Base-by-base conservation (phyloP, 768 basidiomycete species). In the Omphalotus guepiniiformis region DNA sequence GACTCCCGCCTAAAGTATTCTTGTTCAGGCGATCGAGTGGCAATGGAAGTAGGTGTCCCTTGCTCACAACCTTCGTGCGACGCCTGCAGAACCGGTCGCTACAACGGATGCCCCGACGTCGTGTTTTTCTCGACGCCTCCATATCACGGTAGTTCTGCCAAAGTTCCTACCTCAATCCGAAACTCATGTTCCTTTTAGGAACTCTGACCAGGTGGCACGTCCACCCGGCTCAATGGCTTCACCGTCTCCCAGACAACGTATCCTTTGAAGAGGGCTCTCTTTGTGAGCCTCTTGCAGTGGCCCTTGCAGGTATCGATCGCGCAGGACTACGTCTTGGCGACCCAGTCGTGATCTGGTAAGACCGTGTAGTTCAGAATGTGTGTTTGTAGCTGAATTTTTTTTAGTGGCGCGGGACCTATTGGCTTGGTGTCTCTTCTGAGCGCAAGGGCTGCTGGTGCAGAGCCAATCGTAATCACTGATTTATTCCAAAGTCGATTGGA, bases 61-160 rank as follows among this genome's bases (percentile, higher is more conserved):
- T 85, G 82, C 56, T 82, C 78, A 25, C 74, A 77, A 50, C 73
- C 80, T 18, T 63, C 76, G 27, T 85, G 83, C 55, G 75, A 79
- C 46, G 72, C 74, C 18, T 85, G 83, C 58, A 74, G 80, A 37
- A 74, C 71, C n/a, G 82, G 81, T 28, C 68, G 75, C 46, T 84
- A 84, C 59, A 85, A 85, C 45, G 81, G 75, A 28, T 85, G 83
- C 39, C 69, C 69, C 18, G 65, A 72, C 27, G 63, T 74, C 26
- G 82, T 83, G 27, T 85, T 85, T 65, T 82, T 85, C 60, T 85
- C 83, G 9, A 84, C 83, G 1, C 83, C 83, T 18, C 83, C 83
- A 4, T 83, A 70, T 64, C 82, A 83, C 50, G 82, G 82, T 79
- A 50, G 26, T n/a, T n/a, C 62, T 44, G 16, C 15, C 28, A 16